phyloP scores from a whole-genome alignment of 2,329 filamentous ascomycete genomes.

The Phoma herbarum region DNA sequence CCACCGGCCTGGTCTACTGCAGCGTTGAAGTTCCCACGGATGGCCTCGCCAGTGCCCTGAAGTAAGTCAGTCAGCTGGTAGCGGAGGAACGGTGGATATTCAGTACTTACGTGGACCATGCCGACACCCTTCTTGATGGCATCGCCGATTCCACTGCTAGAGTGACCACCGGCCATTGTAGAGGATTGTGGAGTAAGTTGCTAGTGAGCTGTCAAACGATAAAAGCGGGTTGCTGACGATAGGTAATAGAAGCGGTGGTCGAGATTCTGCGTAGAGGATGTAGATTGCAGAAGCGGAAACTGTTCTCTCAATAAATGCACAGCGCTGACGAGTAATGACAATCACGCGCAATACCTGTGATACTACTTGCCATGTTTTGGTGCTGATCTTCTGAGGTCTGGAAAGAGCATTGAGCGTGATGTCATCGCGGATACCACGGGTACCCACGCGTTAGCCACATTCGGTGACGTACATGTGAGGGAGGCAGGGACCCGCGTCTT shows the following conservation, averaged over 20 bases:
- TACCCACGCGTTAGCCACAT: constrained; percentile 6
- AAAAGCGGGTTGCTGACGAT: constrained; percentile 6
- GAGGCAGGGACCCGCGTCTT: background rate
- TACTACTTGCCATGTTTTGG: constrained; percentile 18
- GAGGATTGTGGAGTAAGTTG: constrained; percentile 2
- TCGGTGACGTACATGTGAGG: background rate
- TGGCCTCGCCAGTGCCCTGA: constrained; percentile 50
- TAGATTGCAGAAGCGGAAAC: background rate
- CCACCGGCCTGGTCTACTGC: constrained; percentile 46
- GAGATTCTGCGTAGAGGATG: background rate
- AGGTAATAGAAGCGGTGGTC: background rate
- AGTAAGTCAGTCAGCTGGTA: constrained; percentile 19
- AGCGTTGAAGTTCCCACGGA: constrained; percentile 51
- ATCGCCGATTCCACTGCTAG: constrained; percentile 38
- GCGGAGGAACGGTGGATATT: background rate
- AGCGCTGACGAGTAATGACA: constrained; percentile 10
- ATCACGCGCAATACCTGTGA: background rate
- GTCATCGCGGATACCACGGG: constrained; percentile 10
- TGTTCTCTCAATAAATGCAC: constrained; percentile 3
- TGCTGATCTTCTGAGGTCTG: constrained; percentile 12
- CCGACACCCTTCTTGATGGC: constrained; percentile 47
- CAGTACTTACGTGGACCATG: constrained; percentile 44
- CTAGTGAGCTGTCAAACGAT: constrained; percentile 13
- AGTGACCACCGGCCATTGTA: constrained; percentile 38
- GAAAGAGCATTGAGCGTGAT: constrained; percentile 17